Base-by-base conservation (phyloP, 1,139 yeast species). In the Suhomyces coccinellae region DNA sequence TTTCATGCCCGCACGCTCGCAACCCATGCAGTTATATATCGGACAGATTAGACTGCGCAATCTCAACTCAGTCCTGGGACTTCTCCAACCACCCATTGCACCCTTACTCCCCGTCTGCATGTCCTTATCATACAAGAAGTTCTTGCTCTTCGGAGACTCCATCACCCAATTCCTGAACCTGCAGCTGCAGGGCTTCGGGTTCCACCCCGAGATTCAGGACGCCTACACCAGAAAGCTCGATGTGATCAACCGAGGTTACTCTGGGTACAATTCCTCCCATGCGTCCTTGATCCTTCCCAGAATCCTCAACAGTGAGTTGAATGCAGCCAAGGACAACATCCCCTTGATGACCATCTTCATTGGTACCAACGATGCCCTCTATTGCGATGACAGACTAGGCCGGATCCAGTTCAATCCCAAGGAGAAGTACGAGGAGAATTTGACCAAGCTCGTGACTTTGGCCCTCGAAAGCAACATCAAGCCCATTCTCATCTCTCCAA, bases 361-460 rank as follows among this genome's bases (percentile, higher is more conserved):
- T 54, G 96, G 96, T 1, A 77, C 95, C 10, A 88, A 88, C 56
- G 96, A 88, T 59, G 82, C 88, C 0, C 54, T 69, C 3, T 66
- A 63, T 3, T 22, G 31, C 6, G 38, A 41, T 3, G 56, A 51
- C 30, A 27, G 32, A 10, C 11, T 46, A 7, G 73, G 72, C 30
- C 59, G 65, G 6, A 63, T 69, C 17, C 95, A 86, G 58, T 68
- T 69, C 17, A 87, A 85, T 1, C 73, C 78, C 1, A 38, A 82
- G 9, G 73, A 66, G 0, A 68, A 76, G 46, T 87, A 67, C 57
- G 47, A 61, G 16, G 65, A 62, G 8, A 87, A 87, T 57, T 65
- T 79, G 46, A 58, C 55, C 11, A 51, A 50, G 15, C 59, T 86
- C 55, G 67, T 80, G 6, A 50, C 65, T 11, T 47, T 67, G 42